Base-by-base conservation (phyloP, 768 basidiomycete species). In the Termitomyces heimii region DNA sequence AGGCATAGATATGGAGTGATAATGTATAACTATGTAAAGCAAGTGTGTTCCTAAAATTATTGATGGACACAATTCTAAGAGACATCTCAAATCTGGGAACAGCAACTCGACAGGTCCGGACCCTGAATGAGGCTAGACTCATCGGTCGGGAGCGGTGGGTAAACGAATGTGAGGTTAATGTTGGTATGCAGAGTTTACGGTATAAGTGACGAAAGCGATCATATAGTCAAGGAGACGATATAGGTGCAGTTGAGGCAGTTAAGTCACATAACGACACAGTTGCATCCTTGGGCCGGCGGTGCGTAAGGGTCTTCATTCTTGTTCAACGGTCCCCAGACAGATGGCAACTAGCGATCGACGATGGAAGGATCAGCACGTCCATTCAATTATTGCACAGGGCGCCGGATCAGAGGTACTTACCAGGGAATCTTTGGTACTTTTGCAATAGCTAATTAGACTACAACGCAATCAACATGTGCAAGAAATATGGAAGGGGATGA, bases 251-350 rank as follows among this genome's bases (percentile, higher is more conserved):
- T 24, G 32, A 52, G 53, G 29, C 28, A 29, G 28, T 14, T 1
- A 37, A 55, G 70, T 82, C 77, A 88, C 88, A 89, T 89, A 67
- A 89, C 74, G 52, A 80, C 68, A 69, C 88, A 89, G 66, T 76
- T 82, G 77, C 88, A 89, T 31, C 87, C 84, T 65, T 82, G 76
- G 50, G 84, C 80, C 67, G 86, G 89, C 51, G 92, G 89, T 55
- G 91, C 89, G 71, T 94, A 98, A 40, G 95, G 95, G 69, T 98
- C 94, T 71, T 95, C 91, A 64, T 82, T 84, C 75, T 92, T 93
- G 65, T 82, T 84, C 31, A 94, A 82, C 16, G 90, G 87, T 20
- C 95, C 95, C 95, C 95, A 98, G 53, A 98, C 89, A 34, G 89
- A 92, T 16, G 94, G 94, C 52, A 94, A 84, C 92, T 94, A 43